These are phyloP conservation scores for Wickerhamomyces sp. DNA, from an alignment of 1,139 yeast genomes.

Conservation along the genomic window DNA sequence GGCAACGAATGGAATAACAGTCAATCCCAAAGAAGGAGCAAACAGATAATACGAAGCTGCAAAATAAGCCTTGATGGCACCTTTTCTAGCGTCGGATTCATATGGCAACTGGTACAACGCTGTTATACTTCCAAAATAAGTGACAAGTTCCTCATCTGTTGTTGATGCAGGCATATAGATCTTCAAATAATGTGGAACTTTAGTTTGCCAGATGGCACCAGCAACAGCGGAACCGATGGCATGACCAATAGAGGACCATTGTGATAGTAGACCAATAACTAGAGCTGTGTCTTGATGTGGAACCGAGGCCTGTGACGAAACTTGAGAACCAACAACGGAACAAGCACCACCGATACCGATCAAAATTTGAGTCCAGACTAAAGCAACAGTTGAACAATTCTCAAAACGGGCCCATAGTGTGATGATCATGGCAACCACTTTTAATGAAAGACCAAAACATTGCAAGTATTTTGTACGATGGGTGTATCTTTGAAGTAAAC, in stretches of 20 bases:
- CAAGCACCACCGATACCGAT: constrained; percentile 31
- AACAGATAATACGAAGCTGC: constrained; percentile 24
- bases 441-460: constrained; percentile 26
- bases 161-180: constrained; percentile 23
- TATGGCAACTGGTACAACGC: constrained; percentile 20
- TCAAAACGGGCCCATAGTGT: constrained; percentile 24
- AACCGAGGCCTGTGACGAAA: constrained; percentile 33
- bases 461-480: constrained; percentile 32
- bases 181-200: constrained; percentile 30
- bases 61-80: constrained; percentile 28
- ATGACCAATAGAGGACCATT: constrained; percentile 38
- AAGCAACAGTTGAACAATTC: constrained; percentile 21
- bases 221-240: constrained; percentile 42
- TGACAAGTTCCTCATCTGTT: constrained; percentile 16
- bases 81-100: constrained; percentile 26
- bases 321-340: constrained; percentile 29
- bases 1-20: constrained; percentile 24
- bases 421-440: constrained; percentile 29
- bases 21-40: constrained; percentile 26
- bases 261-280: constrained; percentile 37
- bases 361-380: constrained; percentile 22
- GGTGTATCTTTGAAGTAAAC: constrained; percentile 26
- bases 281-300: constrained; percentile 44
- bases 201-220: constrained; percentile 44
- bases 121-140: constrained; percentile 20